Conservation (phyloP, 176 grass and related monocot species). For the Triticum aestivum region DNA sequence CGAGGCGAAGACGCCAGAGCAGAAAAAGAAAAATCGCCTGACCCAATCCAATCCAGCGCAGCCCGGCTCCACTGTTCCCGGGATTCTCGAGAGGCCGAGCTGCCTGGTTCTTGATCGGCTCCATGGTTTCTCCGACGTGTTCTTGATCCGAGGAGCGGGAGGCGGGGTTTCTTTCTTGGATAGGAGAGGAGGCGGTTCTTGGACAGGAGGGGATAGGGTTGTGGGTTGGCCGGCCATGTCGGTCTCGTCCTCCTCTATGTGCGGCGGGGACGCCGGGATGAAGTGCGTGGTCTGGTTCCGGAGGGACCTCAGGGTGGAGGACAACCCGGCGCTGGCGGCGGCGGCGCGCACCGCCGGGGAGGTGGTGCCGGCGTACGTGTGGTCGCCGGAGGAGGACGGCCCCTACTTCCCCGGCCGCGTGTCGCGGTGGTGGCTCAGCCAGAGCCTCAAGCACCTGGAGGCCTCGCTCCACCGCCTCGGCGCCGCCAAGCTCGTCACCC, state of each 20-base stretch:
- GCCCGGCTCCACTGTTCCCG: background rate
- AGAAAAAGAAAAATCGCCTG: background rate
- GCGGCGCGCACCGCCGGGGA: slow-evolving; percentile 51
- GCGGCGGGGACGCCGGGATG: slow-evolving; percentile 37
- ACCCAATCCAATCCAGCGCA: background rate
- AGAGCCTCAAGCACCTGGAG: slow-evolving; percentile 78
- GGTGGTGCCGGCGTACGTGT: slow-evolving; percentile 74
- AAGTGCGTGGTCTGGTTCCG: slow-evolving; percentile 83
- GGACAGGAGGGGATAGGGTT: background rate
- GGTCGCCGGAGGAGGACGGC: slow-evolving; percentile 88
- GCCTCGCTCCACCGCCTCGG: slow-evolving; percentile 74
- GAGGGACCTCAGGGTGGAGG: slow-evolving; percentile 81
- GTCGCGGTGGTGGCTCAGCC: slow-evolving; percentile 84
- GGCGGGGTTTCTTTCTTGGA: background rate
- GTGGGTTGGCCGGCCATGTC: slow-evolving; percentile 28
- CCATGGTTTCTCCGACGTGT: slow-evolving; percentile 16
- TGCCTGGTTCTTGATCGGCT: background rate
- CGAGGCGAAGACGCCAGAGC: background rate
- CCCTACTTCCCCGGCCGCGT: slow-evolving; percentile 69
- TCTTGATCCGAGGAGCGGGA: slow-evolving; percentile 14
- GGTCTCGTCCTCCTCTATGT: slow-evolving; percentile 38
- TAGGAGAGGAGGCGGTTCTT: background rate
- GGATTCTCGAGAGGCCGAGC: slow-evolving; percentile 17
- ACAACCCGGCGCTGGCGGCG: slow-evolving; percentile 80
- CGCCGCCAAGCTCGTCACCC: slow-evolving; percentile 58